Conservation (phyloP, 345 rosid species). For the Limnanthes douglasii region DNA sequence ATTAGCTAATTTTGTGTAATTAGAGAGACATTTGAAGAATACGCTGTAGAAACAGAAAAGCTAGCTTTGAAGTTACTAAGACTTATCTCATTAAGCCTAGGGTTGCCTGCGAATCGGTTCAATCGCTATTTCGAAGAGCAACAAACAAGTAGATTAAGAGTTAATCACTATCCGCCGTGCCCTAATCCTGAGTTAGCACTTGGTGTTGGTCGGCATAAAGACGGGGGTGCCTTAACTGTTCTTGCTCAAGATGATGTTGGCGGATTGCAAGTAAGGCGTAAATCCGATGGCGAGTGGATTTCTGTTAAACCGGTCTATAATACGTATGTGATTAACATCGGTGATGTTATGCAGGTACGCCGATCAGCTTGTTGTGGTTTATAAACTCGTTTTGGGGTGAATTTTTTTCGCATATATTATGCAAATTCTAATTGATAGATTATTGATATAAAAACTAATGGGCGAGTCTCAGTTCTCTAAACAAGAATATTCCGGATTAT, state of each 20-base stretch:
- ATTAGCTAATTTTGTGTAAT: conserved; percentile 1
- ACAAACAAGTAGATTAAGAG: conserved; percentile 44
- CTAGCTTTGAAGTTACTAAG: conserved; percentile 47
- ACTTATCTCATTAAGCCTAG: conserved; percentile 58
- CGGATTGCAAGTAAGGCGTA: conserved; percentile 56
- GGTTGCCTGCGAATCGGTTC: conserved; percentile 30
- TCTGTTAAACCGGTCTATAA: conserved; percentile 30
- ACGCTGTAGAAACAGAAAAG: conserved; percentile 45
- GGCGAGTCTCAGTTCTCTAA: too few species aligned
- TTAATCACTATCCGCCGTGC: conserved; percentile 74
- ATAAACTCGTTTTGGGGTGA: not conserved
- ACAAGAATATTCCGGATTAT: too few species aligned
- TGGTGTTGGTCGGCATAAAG: conserved; percentile 85
- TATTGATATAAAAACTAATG: not conserved
- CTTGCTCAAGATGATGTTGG: conserved; percentile 74
- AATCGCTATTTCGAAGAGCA: conserved; percentile 48
- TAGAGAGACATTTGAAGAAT: conserved; percentile 61
- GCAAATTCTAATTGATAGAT: not conserved
- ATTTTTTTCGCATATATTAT: not conserved
- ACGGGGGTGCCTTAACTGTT: conserved; percentile 57
- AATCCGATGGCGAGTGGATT: conserved; percentile 69
- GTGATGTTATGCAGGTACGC: conserved; percentile 47
- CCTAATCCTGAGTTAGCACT: conserved; percentile 70
- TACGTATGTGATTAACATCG: conserved; percentile 64
- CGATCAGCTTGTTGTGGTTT: not conserved